Base-by-base conservation (phyloP, 345 rosid genomes). In the Linum lewisii region DNA sequence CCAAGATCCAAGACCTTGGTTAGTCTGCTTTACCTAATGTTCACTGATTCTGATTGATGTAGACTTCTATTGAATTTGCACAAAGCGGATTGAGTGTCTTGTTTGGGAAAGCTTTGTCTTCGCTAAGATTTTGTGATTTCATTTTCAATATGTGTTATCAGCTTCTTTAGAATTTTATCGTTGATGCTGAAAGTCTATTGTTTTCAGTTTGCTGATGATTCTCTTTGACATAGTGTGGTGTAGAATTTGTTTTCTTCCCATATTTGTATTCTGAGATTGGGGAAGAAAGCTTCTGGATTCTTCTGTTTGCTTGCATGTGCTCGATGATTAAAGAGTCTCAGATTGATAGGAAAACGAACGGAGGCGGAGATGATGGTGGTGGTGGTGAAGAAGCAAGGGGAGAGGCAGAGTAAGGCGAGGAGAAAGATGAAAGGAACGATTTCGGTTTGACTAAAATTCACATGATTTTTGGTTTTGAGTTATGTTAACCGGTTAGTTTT, bases 1-100 rank as follows among this genome's bases (percentile, higher is more conserved):
- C 90, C 57, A 87, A 75, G 86, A 90, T 90, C 84, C 85, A 37
- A 25, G 61, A 73, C 16, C 83, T 84, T 38, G 97, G 97, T 90
- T 68, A 62, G 80, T 62, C 49, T 47, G 18, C 63, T 66, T 56
- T n/a, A 23, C 21, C 16, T 37, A n/a, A 10, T 24, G 8, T 51
- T 44, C 0, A 45, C 18, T 36, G 21, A 51, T 7, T 6, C 19
- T 36, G 16, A 21, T 29, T 19, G 47, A 42, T 42, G 47, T 16
- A 14, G 47, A 42, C 47, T 42, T 42, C 1, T 42, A 5, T 16
- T 42, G 1, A 42, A 42, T 42, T 16, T 11, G 47, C 47, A 29
- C 2, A 6, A 26, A 2, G 3, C 7, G 34, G 34, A 29, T 29
- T 29, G 34, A 1, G 34, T 29, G 34, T 29, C 4, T 29, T 29